A percentile compares a stretch with the other conserved stretches of the same genome.
phyloP scores from a whole-genome alignment of 495 filamentous ascomycete genomes.

The Neurospora sp. region DNA sequence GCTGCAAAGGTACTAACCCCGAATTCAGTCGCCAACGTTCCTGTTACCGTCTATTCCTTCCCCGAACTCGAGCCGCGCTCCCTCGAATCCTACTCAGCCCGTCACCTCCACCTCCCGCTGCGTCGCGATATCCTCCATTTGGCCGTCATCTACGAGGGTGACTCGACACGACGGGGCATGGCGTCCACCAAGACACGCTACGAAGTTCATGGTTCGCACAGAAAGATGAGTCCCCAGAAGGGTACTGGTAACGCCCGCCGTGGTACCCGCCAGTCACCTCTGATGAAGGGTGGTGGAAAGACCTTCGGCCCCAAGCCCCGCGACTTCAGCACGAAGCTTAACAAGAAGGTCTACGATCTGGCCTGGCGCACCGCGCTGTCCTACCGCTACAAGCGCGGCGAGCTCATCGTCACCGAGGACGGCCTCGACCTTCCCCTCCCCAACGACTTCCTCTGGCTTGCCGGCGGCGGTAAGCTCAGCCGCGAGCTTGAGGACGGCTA shows the following conservation, averaged over 20 bases:
- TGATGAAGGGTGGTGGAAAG: constrained; percentile 78
- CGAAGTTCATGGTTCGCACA: constrained; percentile 71
- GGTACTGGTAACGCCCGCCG: constrained; percentile 69
- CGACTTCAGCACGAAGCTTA: constrained; percentile 77
- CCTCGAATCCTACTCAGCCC: constrained; percentile 67
- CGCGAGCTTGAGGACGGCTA: constrained; percentile 32
- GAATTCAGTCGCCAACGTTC: constrained; percentile 45
- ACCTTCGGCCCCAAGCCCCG: constrained; percentile 76
- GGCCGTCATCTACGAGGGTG: constrained; percentile 87
- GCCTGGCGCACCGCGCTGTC: constrained; percentile 92
- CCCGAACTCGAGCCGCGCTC: constrained; percentile 76
- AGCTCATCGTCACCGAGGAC: constrained; percentile 75
- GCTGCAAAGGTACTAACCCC: constrained; percentile 10
- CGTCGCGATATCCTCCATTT: constrained; percentile 89
- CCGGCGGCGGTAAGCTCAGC: constrained; percentile 13
- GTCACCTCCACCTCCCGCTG: constrained; percentile 75
- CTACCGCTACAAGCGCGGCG: constrained; percentile 76
- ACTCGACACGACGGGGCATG: constrained; percentile 76
- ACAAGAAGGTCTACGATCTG: constrained; percentile 85
- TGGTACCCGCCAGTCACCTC: constrained; percentile 72
- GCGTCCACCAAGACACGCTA: constrained; percentile 74
- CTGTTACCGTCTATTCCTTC: constrained; percentile 80
- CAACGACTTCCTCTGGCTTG: constrained; percentile 29
- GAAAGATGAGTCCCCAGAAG: constrained; percentile 77
- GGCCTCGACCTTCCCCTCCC: constrained; percentile 50